phyloP scores from a whole-genome alignment of 2,329 filamentous ascomycete genomes.

The Thelonectria olida region DNA sequence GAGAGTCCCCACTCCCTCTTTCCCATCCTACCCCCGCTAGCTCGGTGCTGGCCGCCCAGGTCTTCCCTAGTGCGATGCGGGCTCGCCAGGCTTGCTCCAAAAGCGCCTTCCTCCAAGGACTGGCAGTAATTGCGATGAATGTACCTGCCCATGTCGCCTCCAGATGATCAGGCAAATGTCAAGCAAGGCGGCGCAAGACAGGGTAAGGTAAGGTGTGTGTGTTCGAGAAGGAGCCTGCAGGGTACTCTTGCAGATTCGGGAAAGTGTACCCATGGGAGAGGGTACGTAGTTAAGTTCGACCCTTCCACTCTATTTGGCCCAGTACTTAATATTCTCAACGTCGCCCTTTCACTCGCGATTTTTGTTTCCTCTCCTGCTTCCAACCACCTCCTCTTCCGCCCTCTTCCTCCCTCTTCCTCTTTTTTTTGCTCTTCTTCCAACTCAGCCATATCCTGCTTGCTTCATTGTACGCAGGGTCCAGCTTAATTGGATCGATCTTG shows the following conservation, averaged over 20 bases:
- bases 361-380: constrained; percentile 1
- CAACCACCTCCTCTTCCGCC: constrained; percentile 4
- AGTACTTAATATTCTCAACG: constrained; percentile 24
- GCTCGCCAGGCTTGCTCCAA: background rate
- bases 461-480: constrained; percentile 32
- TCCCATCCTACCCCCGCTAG: constrained; percentile 23
- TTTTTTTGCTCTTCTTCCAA: constrained; percentile 11
- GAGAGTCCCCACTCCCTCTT: constrained; percentile 30
- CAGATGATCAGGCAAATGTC: constrained; percentile 10
- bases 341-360: constrained; percentile 10
- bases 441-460: constrained; percentile 31
- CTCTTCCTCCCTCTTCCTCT: constrained; percentile 1
- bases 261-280: constrained; percentile 18
- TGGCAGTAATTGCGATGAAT: constrained; percentile 6
- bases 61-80: constrained; percentile 4
- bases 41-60: constrained; percentile 9
- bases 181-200: constrained; percentile 9
- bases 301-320: constrained; percentile 27
- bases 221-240: constrained; percentile 12
- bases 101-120: constrained; percentile 7
- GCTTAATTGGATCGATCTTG: constrained; percentile 30
- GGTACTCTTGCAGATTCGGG: constrained; percentile 12
- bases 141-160: constrained; percentile 13
- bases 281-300: no score
- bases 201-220: constrained; percentile 17